Base-by-base conservation (phyloP, 2,329 filamentous ascomycete species). In the Apiospora phragmitis region DNA sequence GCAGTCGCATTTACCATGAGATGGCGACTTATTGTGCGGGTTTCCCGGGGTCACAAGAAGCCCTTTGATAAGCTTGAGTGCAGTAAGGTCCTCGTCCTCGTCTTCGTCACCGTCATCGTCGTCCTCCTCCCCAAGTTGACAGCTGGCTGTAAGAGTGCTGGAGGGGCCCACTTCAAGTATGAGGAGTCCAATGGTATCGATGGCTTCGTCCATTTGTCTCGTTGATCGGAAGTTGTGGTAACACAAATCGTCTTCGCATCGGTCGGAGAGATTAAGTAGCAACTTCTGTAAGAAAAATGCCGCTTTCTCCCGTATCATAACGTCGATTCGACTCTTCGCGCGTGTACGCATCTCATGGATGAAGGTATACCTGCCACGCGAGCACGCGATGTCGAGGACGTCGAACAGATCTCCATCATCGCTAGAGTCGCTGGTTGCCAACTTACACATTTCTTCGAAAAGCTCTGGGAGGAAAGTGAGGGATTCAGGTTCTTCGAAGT, bases 1-100 rank as follows among this genome's bases (percentile, higher is more conserved):
- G 7, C 1, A 3, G 8, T 6, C 4, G 32, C 49, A 55, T 1
- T 3, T 1, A 3, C 8, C 49, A 6, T 18, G 1, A 2, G 1
- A 11, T 26, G 14, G 1, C 12, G 12, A 8, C 6, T 29, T 1
- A 5, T 18, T 4, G 3, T 55, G 49, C 4, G 49, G 49, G 12
- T 29, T 16, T 2, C 5, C 1, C 6, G 49, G 12, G 24, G 12
- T 4, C 2, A 26, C 4, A 18, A 55, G 24, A 12, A 29, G 16
- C 4, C 32, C 32, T 0, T 6, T 29, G 24, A 55, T 55, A 6
- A 55, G 6, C 3, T 55, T 16, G 12, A 55, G 49, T 16, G 24
- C 49, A 29, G 49, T 29, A 5, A 29, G 18, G 11, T 29, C 49
- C 24, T 29, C 12, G 6, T 8, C n/a, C 4, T 4, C 26, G 1